Base-by-base conservation (phyloP, 805 yeast species). In the Lachancea thermotolerans region DNA sequence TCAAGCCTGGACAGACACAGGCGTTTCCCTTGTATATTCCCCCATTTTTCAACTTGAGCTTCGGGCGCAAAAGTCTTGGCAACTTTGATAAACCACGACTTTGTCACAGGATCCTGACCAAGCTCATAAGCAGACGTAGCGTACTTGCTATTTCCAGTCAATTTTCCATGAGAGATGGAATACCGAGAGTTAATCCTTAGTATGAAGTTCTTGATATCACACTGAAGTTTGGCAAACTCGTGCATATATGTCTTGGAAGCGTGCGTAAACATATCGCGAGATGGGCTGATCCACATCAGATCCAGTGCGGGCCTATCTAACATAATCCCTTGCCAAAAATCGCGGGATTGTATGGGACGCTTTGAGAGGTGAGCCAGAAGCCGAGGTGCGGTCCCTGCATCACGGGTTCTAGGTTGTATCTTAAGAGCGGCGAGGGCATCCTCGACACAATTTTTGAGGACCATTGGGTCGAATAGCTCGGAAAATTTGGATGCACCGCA, bases 211-310 rank as follows among this genome's bases (percentile, higher is more conserved):
- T 12, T 10, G 14, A 37, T 18, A 12, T 28, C 33, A 17, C 11
- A 25, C 21, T 38, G 38, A 8, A 43, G 35, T 16, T 21, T 35
- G 10, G n/a, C 27, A 31, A 38, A 38, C 37, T 43, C 46, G 15
- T 38, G 38, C 21, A 38, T 15, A 33, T 25, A 34, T 4, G 33
- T 17, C 21, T 43, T 43, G 25, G 32, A 38, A 4, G 39, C 38
- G 17, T 43, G 46, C 12, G 32, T 14, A 16, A 32, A 43, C 39
- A 43, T 33, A 17, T 21, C 37, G 10, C 46, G 40, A 27, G 42
- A 37, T 5, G 46, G 46, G 16, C 42, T 38, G n/a, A 43, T 43
- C 38, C 46, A 37, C 35, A 43, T 31, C 11, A n/a, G 32, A 4
- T 1, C 30, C 14, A 11, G n/a, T 27, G n/a, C 30, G 4, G 11